These are phyloP conservation scores for Termitomyces sp. DNA, from an alignment of 768 basidiomycete species.

Conservation along the genomic window DNA sequence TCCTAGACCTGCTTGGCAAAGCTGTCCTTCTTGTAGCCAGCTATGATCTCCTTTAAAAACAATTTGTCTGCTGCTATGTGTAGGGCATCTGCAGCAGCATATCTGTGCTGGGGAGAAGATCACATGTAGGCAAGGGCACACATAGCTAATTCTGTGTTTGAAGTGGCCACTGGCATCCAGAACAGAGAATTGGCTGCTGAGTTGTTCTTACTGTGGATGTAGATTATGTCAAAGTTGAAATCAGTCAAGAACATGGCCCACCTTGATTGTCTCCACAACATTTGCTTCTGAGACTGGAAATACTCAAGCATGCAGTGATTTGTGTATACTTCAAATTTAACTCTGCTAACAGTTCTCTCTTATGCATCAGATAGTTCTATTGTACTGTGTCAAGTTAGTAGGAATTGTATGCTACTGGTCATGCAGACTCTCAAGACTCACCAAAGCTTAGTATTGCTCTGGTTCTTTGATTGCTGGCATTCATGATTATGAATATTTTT, in stretches of 20 bases:
- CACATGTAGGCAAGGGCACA: not conserved
- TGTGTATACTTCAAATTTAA: no score
- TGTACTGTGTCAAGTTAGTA: no score
- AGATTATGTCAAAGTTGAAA: not conserved
- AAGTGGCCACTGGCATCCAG: not conserved
- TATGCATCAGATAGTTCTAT: no score
- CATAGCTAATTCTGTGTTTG: not conserved
- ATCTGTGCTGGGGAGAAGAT: not conserved
- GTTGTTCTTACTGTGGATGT: not conserved
- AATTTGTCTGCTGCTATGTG: not conserved
- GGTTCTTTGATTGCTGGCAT: no score
- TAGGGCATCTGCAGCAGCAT: not conserved
- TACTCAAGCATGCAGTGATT: no score
- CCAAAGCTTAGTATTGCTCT: no score
- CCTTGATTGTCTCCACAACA: not conserved
- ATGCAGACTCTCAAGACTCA: no score
- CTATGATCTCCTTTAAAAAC: not conserved
- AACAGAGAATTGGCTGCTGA: not conserved
- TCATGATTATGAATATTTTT: no score
- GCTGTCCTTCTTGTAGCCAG: not conserved
- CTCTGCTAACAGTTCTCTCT: no score
- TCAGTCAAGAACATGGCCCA: not conserved
- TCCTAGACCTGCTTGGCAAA: not conserved
- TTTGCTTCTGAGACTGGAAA: not conserved
- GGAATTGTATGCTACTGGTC: no score